Evolutionary conservation across 2,329 filamentous ascomycete species (phyloP).

Genomic region (Lachnellula occidentalis): DNA sequence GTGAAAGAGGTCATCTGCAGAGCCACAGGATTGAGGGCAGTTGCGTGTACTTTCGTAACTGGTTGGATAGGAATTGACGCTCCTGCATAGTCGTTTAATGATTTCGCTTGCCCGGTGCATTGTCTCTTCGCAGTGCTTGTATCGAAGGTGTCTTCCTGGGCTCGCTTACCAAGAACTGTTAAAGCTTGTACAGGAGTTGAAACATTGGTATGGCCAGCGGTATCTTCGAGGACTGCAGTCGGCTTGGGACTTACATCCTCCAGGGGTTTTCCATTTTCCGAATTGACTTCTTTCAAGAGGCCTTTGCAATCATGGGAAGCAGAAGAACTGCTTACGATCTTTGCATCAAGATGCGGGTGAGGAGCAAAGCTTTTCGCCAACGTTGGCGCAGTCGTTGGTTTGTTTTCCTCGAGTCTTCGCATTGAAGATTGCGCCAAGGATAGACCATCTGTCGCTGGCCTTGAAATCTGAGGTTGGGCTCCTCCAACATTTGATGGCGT

Average conservation of each 20-base stretch:
- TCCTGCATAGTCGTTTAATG: not conserved
- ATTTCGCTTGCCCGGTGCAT: not conserved
- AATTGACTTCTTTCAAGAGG: no score
- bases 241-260: not conserved
- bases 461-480: no score
- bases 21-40: not conserved
- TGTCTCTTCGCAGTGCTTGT: not conserved
- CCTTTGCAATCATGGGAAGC: no score
- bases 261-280: no score
- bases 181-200: not conserved
- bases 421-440: no score
- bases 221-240: not conserved
- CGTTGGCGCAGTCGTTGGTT: no score
- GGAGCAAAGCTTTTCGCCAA: no score
- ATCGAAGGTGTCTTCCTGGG: not conserved
- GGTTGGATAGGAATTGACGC: not conserved
- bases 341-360: no score
- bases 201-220: not conserved
- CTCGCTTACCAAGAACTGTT: not conserved
- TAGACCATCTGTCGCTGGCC: no score
- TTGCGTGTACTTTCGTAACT: not conserved
- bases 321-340: no score
- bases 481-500: no score
- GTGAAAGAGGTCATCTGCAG: not conserved
- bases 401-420: no score